Percentiles rank a stretch among this genome's conserved stretches.
These are phyloP conservation scores for Stachybotrys echinatus DNA, from an alignment of 2,329 filamentous ascomycete genomes.

Conservation along the genomic window DNA sequence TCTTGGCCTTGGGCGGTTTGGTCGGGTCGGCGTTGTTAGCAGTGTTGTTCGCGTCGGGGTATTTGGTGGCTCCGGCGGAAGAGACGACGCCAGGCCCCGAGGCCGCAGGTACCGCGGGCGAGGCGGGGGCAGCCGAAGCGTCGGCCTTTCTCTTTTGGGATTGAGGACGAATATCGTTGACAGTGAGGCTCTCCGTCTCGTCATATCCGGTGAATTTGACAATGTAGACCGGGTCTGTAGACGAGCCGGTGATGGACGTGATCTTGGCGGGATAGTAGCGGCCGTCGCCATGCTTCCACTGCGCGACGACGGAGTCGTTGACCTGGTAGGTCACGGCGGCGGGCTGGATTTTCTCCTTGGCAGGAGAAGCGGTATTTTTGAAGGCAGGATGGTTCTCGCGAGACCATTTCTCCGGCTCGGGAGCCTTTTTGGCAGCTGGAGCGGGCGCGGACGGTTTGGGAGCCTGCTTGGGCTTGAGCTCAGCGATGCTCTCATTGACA, in stretches of 20 bases:
- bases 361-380: constrained; percentile 43
- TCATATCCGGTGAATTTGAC: constrained; percentile 94
- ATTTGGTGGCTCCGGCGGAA: constrained; percentile 52
- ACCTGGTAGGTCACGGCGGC: constrained; percentile 64
- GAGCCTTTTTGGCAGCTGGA: constrained; percentile 31
- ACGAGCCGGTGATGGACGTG: constrained; percentile 87
- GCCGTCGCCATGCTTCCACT: constrained; percentile 86
- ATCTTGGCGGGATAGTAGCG: constrained; percentile 89
- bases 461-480: constrained; percentile 56
- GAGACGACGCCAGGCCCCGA: constrained; percentile 40
- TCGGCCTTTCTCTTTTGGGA: constrained; percentile 85
- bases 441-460: constrained; percentile 29
- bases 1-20: constrained; percentile 77
- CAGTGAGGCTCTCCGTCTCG: constrained; percentile 73
- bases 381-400: constrained; percentile 76
- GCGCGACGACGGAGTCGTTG: constrained; percentile 85
- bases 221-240: constrained; percentile 85
- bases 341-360: constrained; percentile 47
- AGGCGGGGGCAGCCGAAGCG: constrained; percentile 45
- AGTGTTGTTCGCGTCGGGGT: constrained; percentile 56
- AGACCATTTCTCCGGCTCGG: constrained; percentile 69
- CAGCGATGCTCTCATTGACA: constrained; percentile 74
- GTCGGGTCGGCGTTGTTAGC: constrained; percentile 59
- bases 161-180: constrained; percentile 78
- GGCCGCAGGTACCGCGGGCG: constrained; percentile 29